Base-by-base conservation (phyloP, 106 monocot genomes). In the Dendrobium chrysotoxum region DNA sequence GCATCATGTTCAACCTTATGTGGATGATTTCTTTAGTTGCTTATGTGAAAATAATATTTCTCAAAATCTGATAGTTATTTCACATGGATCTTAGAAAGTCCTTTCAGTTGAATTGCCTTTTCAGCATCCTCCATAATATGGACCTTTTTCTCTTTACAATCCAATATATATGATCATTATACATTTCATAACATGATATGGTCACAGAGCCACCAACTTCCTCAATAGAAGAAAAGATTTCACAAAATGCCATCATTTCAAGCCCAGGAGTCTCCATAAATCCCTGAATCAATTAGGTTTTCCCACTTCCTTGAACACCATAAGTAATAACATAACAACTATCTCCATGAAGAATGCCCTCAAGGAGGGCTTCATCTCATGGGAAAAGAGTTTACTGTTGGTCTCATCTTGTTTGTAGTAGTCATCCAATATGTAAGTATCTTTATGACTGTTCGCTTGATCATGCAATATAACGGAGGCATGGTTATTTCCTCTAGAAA, bases 61-160 rank as follows among this genome's bases (percentile, higher is more conserved):
- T 74, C 55, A 39, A n/a, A n/a, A n/a, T n/a, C n/a, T n/a, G n/a
- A n/a, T n/a, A n/a, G n/a, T n/a, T n/a, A n/a, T n/a, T n/a, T n/a
- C n/a, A n/a, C n/a, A n/a, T n/a, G n/a, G n/a, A n/a, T n/a, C 83
- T 82, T 81, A 78, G 90, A 90, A 65, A 93, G 93, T 23, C 90
- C 93, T 79, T 88, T 93, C 30, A 93, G 85, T 77, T 86, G 81
- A 80, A 85, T 87, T 77, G 18, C 82, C 45, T 83, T 75, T 5
- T 18, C 77, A 17, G 85, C 90, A 82, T 90, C 87, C 85, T 93
- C 90, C 42, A 90, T 74, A 23, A 93, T 75, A 20, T 86, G 85
- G 16, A 90, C 85, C 76, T 88, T 88, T 11, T 83, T 68, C 13
- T 84, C 85, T 80, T 90, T 90, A 12, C 80, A 75, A 39, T 89